Conservation (phyloP, 2,329 filamentous ascomycete genomes). For the Penicillium sp. region DNA sequence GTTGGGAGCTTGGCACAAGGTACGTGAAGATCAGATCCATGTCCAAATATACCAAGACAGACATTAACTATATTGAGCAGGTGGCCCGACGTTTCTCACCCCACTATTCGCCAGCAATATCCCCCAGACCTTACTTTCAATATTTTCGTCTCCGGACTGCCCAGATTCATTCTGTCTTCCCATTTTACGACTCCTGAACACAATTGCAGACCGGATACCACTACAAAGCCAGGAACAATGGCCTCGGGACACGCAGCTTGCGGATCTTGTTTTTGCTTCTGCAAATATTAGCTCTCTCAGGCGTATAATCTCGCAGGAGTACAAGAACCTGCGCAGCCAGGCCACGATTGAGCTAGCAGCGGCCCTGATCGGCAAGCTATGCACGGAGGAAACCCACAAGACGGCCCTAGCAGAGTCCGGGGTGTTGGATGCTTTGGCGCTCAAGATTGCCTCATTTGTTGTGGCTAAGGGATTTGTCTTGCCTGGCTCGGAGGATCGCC, state of each 20-base stretch:
- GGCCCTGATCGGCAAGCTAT: conserved; percentile 60
- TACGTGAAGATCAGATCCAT: conserved; percentile 40
- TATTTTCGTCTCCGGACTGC: conserved; percentile 65
- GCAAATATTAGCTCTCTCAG: conserved; percentile 63
- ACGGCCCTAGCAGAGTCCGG: conserved; percentile 69
- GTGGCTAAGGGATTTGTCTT: conserved; percentile 68
- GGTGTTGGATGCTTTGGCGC: conserved; percentile 74
- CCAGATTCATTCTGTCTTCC: conserved; percentile 68
- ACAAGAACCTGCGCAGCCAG: conserved; percentile 54
- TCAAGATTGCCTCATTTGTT: conserved; percentile 69
- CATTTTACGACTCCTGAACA: conserved; percentile 71
- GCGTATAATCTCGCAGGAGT: conserved; percentile 63
- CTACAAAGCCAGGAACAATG: conserved; percentile 55
- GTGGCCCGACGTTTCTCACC: conserved; percentile 73
- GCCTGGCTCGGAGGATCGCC: conserved; percentile 59
- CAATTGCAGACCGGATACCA: conserved; percentile 65
- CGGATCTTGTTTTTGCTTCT: conserved; percentile 64
- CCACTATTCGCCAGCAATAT: conserved; percentile 69
- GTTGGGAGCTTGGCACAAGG: conserved; percentile 81
- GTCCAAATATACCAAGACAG: neutral
- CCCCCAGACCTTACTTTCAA: conserved; percentile 68
- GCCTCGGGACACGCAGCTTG: conserved; percentile 54
- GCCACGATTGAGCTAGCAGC: conserved; percentile 46
- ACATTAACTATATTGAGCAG: conserved; percentile 48
- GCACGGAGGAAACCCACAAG: conserved; percentile 68